These are phyloP conservation scores for Trypanosoma platydactyli DNA, from an alignment of 208 protist species.

Conservation along the genomic window DNA sequence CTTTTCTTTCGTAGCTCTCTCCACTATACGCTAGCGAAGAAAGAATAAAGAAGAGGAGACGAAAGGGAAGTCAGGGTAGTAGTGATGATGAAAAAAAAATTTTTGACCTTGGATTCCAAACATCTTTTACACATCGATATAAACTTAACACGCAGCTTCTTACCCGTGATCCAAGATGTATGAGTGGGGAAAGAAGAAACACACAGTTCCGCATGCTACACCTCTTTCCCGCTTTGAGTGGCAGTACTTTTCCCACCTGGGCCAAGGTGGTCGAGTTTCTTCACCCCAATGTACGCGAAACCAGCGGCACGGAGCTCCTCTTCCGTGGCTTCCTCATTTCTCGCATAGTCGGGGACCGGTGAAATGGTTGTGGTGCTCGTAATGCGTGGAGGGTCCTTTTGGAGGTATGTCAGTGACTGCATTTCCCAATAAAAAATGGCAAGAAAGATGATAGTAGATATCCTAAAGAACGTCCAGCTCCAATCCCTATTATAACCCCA, in stretches of 20 bases:
- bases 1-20: not conserved
- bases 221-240: not conserved
- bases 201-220: not conserved
- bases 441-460: slow-evolving; percentile 56
- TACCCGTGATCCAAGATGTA: no score
- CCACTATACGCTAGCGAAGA: not conserved
- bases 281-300: slow-evolving; percentile 79
- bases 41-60: not conserved
- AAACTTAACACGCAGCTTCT: not conserved
- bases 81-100: not conserved
- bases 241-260: not conserved
- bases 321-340: slow-evolving; percentile 79
- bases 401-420: slow-evolving; percentile 53
- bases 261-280: slow-evolving; percentile 78
- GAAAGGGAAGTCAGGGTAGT: not conserved
- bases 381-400: slow-evolving; percentile 47
- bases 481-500: slow-evolving; percentile 90
- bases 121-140: not conserved
- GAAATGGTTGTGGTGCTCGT: slow-evolving; percentile 69
- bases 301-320: slow-evolving; percentile 75
- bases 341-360: slow-evolving; percentile 70
- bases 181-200: slow-evolving; percentile 1
- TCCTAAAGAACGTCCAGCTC: slow-evolving; percentile 87
- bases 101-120: no score
- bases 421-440: slow-evolving; percentile 71